Percentiles rank a stretch among this genome's conserved stretches.
These are phyloP conservation scores for Beauveria sp. DNA, from an alignment of 2,329 filamentous ascomycete genomes.

Conservation along the genomic window DNA sequence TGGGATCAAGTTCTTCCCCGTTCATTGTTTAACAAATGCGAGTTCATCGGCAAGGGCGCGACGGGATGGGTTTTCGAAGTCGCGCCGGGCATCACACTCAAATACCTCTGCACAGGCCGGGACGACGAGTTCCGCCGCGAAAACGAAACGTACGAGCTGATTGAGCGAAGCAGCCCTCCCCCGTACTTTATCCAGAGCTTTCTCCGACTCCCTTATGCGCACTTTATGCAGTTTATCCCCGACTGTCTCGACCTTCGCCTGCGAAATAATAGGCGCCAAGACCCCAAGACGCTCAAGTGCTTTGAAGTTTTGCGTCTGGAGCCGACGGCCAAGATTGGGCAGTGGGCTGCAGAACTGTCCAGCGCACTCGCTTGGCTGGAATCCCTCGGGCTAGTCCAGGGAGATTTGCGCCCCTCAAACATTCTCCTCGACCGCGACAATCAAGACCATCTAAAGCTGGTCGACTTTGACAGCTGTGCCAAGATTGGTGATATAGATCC, in stretches of 20 bases:
- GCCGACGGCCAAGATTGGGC: conserved; percentile 2
- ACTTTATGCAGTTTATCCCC: not conserved
- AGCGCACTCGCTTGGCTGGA: conserved; percentile 10
- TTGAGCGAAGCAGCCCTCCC: not conserved
- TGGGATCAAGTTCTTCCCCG: not conserved
- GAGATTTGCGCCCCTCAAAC: conserved; percentile 1
- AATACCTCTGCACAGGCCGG: not conserved
- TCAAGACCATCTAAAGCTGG: not conserved
- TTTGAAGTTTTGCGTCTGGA: not conserved
- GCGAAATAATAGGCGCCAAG: not conserved
- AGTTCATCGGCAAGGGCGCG: not conserved
- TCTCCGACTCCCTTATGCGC: not conserved
- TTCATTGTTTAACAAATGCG: not conserved
- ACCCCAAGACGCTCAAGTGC: not conserved
- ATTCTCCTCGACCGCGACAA: not conserved
- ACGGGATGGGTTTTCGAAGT: conserved; percentile 4
- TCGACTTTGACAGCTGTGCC: conserved; percentile 5
- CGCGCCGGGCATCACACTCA: not conserved
- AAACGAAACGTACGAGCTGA: not conserved
- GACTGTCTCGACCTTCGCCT: not conserved
- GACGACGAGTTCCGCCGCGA: not conserved
- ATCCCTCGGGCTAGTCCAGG: not conserved
- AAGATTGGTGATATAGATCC: not conserved
- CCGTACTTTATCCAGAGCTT: conserved; percentile 5
- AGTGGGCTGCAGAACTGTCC: conserved; percentile 11